Evolutionary conservation across 306 rosid genomes (phyloP).

Genomic region (Astragalus glycyphyllos): DNA sequence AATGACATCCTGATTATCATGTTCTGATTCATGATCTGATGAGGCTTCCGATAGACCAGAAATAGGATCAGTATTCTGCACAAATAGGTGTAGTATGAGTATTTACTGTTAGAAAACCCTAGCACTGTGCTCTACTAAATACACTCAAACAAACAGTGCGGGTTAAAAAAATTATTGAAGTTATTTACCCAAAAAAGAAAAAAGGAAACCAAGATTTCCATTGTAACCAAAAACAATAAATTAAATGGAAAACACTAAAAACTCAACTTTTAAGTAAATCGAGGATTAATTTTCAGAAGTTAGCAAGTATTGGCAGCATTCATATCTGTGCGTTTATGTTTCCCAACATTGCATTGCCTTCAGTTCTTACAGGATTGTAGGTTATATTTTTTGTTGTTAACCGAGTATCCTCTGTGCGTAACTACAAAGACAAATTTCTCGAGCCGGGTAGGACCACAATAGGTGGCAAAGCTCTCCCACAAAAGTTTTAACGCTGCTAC

Average conservation of each 20-base stretch:
- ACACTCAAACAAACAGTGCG: conserved; percentile 8
- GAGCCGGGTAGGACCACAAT: too few relatives aligned
- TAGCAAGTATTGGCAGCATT: not conserved
- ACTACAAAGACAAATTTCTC: too few relatives aligned
- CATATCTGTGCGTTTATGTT: conserved; percentile 1
- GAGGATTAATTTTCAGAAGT: not conserved
- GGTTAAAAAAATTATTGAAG: conserved; percentile 8
- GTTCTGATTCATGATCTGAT: conserved; percentile 72
- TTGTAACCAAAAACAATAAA: conserved; percentile 4
- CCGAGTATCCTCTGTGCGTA: too few relatives aligned
- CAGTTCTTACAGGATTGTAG: not conserved
- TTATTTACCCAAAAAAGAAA: conserved; percentile 1
- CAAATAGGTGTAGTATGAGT: conserved; percentile 30
- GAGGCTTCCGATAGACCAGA: conserved; percentile 82
- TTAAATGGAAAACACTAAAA: not conserved
- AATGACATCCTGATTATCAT: conserved; percentile 46
- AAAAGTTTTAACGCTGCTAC: too few relatives aligned
- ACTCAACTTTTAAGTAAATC: not conserved
- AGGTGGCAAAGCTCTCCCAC: too few relatives aligned
- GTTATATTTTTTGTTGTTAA: too few relatives aligned
- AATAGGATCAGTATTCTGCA: conserved; percentile 85
- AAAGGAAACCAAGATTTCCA: not conserved
- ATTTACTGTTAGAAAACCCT: conserved; percentile 15
- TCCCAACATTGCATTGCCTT: conserved; percentile 3
- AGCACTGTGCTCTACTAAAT: conserved; percentile 20